Base-by-base conservation (phyloP, 1,284 basidiomycete genomes). In the Marasmius fiardii region DNA sequence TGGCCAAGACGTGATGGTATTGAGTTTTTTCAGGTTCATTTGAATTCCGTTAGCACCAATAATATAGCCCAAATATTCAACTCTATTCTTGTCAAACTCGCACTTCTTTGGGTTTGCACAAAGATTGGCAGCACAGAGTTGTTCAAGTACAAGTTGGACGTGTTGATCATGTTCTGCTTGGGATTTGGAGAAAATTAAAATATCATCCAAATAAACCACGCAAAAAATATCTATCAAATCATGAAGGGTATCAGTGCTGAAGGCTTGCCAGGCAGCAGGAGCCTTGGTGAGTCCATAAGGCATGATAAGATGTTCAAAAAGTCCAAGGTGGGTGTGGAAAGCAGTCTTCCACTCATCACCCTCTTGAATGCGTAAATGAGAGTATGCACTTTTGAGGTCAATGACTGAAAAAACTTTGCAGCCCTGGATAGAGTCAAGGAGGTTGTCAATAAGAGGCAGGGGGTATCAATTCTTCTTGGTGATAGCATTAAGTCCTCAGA, bases 1-100 rank as follows among this genome's bases (percentile, higher is more conserved):
- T 21, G 62, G 61, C 58, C 60, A 61, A 6, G 59, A 51, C 1
- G 50, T 12, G 20, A 61, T 61, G 12, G 63, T 63, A 7, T 44
- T 73, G 5, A 81, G 57, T 60, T 82, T 81, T n/a, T 57, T 59
- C 0, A 65, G 64, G 35, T 37, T 37, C 35, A 73, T 79, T 2
- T 57, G 51, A 37, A 80, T 61, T 2, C 73, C 70, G 2, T 71
- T 58, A 2, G 62, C 37, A 16, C 57, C 56, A 49, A 81, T 63
- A 41, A 76, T 37, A n/a, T 37, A 37, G 5, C 35, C 35, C 5
- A 37, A 5, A 5, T 12, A 37, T 37, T 37, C 35, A 2, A 37
- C 35, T 37, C n/a, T 2, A n/a, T 5, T 5, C 5, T 37, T 37
- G 2, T 37, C 2, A 5, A 37, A 37, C 2, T 2, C 35, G 5